Evolutionary conservation across 2,329 filamentous ascomycete genomes (phyloP).

Genomic region (Alternaria viburni): DNA sequence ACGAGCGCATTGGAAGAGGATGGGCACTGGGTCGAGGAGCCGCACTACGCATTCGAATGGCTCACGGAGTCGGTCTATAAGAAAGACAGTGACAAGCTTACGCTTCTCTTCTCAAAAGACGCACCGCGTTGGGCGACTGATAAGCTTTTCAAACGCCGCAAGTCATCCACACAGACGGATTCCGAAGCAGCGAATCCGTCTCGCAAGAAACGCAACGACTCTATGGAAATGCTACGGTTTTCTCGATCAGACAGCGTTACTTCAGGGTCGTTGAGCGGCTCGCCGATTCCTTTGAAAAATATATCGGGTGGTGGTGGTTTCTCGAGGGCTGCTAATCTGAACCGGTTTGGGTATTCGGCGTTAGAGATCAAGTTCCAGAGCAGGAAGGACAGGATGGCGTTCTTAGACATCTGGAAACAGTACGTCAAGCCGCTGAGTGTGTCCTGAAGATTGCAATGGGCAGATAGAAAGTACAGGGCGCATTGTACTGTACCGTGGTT

Average conservation of each 20-base stretch:
- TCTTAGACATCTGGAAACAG: constrained; percentile 35
- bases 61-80: constrained; percentile 31
- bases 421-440: constrained; percentile 28
- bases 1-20: constrained; percentile 37
- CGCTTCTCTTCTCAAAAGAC: constrained; percentile 38
- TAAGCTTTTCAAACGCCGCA: constrained; percentile 33
- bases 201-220: constrained; percentile 13
- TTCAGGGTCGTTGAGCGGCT: constrained; percentile 21
- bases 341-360: constrained; percentile 36
- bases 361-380: constrained; percentile 37
- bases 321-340: constrained; percentile 19
- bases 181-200: constrained; percentile 1
- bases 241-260: constrained; percentile 14
- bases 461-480: background rate
- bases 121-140: constrained; percentile 32
- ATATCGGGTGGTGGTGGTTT: constrained; percentile 8
- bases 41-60: constrained; percentile 42
- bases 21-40: constrained; percentile 44
- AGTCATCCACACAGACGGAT: constrained; percentile 17
- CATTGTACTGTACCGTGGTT: background rate
- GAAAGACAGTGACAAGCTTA: constrained; percentile 30
- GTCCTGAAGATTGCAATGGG: background rate
- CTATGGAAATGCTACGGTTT: constrained; percentile 13
- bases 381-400: constrained; percentile 34
- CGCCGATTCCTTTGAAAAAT: constrained; percentile 16